Percentiles rank a stretch among this genome's conserved stretches.
phyloP scores from a whole-genome alignment of 305 asterid genomes.

The Euphrasia arctica region DNA sequence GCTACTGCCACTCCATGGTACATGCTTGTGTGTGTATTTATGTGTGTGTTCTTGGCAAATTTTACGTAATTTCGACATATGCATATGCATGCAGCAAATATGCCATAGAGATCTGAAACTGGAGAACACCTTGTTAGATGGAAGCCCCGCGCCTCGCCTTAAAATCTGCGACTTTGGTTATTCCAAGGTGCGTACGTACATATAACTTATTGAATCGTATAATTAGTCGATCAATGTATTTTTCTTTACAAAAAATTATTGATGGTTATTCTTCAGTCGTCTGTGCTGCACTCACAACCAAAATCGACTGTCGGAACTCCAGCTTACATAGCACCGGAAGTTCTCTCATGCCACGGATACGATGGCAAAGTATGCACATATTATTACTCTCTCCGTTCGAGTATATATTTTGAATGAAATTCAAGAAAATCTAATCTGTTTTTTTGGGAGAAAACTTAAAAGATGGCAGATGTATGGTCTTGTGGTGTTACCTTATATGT shows the following conservation, averaged over 20 bases:
- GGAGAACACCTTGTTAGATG: slow-evolving; percentile 83
- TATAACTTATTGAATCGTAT: no score
- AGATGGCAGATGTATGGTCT: slow-evolving; percentile 97
- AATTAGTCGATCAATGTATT: no score
- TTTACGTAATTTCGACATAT: no score
- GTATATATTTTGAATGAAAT: no score
- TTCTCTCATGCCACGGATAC: slow-evolving; percentile 75
- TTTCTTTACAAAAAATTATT: no score
- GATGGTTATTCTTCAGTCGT: slow-evolving; percentile 38
- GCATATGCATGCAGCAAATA: slow-evolving; percentile 54
- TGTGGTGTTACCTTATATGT: slow-evolving; percentile 89
- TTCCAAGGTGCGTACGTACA: slow-evolving; percentile 26
- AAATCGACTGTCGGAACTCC: slow-evolving; percentile 93
- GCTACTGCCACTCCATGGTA: slow-evolving; percentile 82
- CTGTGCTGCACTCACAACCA: slow-evolving; percentile 76
- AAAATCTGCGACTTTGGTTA: slow-evolving; percentile 40
- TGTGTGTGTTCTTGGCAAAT: no score
- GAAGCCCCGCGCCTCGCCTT: slow-evolving; percentile 78
- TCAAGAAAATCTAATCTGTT: not conserved
- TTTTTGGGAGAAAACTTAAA: not conserved
- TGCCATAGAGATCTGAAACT: slow-evolving; percentile 90
- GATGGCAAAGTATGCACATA: slow-evolving; percentile 65
- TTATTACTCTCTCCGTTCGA: no score
- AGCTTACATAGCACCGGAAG: slow-evolving; percentile 92
- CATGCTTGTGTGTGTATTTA: not conserved